These are phyloP conservation scores for Fusarium sp. DNA, from an alignment of 2,329 filamentous ascomycete genomes.

Conservation along the genomic window DNA sequence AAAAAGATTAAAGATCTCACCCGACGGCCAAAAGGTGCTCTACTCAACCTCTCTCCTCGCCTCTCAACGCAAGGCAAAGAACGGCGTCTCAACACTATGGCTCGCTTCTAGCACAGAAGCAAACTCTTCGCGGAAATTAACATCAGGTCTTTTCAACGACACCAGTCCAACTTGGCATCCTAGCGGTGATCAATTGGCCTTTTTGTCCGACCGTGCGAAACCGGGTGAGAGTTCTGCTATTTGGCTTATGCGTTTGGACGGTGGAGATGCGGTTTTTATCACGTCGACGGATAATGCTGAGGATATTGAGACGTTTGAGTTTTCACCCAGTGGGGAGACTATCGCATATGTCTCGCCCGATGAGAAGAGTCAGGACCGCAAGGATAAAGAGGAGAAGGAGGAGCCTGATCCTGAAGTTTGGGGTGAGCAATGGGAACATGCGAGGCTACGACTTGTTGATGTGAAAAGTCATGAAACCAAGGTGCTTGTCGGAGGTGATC, in stretches of 20 bases:
- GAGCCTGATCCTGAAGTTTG: conserved; percentile 54
- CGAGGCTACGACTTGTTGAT: conserved; percentile 51
- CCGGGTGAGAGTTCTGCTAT: conserved; percentile 49
- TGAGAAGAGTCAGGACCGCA: conserved; percentile 18
- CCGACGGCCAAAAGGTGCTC: conserved; percentile 7
- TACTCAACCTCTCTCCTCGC: conserved; percentile 16
- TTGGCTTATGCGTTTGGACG: conserved; percentile 36
- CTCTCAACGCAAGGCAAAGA: conserved; percentile 23
- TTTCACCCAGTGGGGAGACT: conserved; percentile 24
- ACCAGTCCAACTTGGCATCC: conserved; percentile 21
- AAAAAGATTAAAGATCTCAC: conserved; percentile 17
- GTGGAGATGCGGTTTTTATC: conserved; percentile 33
- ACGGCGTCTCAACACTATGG: conserved; percentile 32
- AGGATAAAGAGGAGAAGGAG: conserved; percentile 46
- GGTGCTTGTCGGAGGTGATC: conserved; percentile 18
- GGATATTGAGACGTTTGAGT: conserved; percentile 18
- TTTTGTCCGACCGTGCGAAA: conserved; percentile 43
- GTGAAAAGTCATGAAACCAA: conserved; percentile 43
- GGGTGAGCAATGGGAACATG: conserved; percentile 53
- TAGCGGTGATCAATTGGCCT: conserved; percentile 7
- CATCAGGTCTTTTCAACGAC: conserved; percentile 14
- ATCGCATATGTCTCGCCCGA: conserved; percentile 40
- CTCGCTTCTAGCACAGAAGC: conserved; percentile 26
- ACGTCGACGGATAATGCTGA: conserved; percentile 32
- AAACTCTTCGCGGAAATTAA: conserved; percentile 18